A percentile compares a stretch with the other conserved stretches of the same genome.
Conservation (phyloP, 108 stramenopile genomes). For the Skeletonema tropicum region DNA sequence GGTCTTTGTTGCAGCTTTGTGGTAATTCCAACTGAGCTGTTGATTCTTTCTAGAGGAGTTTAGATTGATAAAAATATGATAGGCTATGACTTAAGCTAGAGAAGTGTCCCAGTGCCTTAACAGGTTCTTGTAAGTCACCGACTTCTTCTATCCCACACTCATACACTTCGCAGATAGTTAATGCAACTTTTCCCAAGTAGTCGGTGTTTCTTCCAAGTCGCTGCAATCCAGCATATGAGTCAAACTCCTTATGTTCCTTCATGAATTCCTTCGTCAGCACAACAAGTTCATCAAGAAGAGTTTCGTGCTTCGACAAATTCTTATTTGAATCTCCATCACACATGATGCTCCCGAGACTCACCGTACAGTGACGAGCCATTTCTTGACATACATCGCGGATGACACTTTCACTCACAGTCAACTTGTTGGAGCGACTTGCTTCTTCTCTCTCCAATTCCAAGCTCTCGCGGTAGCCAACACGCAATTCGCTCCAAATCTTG, state of each 20-base stretch:
- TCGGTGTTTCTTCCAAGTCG: background rate
- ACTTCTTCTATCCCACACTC: background rate
- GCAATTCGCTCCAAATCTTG: background rate
- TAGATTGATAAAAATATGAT: background rate
- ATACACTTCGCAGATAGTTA: background rate
- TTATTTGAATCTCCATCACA: background rate
- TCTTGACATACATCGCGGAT: background rate
- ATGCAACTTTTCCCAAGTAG: background rate
- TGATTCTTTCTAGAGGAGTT: background rate
- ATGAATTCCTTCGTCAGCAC: background rate
- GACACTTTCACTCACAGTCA: background rate
- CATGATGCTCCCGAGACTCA: background rate
- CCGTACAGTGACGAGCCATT: background rate
- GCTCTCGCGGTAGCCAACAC: conserved; percentile 4
- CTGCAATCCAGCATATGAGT: background rate
- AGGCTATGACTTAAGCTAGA: background rate
- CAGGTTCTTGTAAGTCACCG: background rate
- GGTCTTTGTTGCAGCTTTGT: conserved; percentile 80
- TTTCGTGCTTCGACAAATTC: background rate
- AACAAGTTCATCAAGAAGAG: background rate
- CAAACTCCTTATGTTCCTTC: background rate
- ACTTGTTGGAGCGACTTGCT: background rate
- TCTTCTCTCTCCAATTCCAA: conserved; percentile 1
- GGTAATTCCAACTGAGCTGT: conserved; percentile 30
- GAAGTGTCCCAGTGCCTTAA: too few relatives aligned